Percentiles rank a stretch among this genome's conserved stretches.
Evolutionary conservation across 169 alveolate genomes (phyloP).

Genomic region (Plasmodium sp.): DNA sequence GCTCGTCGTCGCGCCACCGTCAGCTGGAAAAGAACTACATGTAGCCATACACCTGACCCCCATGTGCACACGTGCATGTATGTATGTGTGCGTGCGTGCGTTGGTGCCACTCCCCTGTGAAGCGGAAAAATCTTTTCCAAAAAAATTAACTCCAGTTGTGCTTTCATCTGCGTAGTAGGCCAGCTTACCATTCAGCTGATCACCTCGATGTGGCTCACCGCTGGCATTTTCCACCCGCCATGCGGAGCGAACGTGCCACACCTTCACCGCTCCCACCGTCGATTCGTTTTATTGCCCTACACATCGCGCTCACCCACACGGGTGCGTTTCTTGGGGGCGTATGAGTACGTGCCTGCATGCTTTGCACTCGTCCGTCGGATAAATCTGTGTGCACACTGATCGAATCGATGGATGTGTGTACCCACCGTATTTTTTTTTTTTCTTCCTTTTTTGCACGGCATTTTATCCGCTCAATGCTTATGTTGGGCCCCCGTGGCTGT

Average conservation of each 20-base stretch:
- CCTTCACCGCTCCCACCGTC: background rate
- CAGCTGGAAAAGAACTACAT: too few relatives aligned
- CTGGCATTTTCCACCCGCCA: background rate
- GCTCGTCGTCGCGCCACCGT: too few relatives aligned
- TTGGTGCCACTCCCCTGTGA: background rate
- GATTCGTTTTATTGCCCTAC: background rate
- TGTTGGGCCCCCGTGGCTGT: background rate
- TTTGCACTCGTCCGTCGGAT: background rate
- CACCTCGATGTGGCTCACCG: background rate
- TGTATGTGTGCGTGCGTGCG: background rate
- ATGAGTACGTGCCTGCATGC: background rate
- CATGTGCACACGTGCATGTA: background rate
- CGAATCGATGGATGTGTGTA: background rate
- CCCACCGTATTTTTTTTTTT: too few relatives aligned
- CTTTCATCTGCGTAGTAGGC: background rate
- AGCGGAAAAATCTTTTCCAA: background rate
- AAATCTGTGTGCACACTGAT: background rate
- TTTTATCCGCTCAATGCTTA: background rate
- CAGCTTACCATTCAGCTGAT: background rate
- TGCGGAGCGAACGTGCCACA: background rate
- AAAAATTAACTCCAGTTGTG: background rate
- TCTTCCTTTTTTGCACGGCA: background rate
- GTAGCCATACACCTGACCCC: background rate
- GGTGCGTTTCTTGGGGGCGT: background rate
- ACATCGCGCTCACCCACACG: background rate